Evolutionary conservation across 768 basidiomycete species (phyloP).

Genomic region (Naematelia encephala): DNA sequence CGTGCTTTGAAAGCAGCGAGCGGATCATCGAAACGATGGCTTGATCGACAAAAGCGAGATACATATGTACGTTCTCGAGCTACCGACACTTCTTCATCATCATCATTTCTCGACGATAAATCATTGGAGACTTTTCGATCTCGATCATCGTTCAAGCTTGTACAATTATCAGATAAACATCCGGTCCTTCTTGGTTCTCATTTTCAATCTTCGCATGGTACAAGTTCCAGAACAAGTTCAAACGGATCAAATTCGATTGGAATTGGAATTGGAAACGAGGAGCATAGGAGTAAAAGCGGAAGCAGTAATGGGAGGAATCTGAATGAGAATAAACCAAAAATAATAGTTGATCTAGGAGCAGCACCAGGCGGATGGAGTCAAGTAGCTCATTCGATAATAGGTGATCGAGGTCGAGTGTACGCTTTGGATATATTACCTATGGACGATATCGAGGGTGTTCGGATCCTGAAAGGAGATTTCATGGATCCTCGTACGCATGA

Average conservation of each 20-base stretch:
- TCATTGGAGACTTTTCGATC: conserved; percentile 61
- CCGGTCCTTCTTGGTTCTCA: conserved; percentile 59
- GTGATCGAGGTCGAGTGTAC: conserved; percentile 56
- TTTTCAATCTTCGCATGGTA: no score
- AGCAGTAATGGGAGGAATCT: conserved; percentile 1
- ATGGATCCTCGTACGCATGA: conserved; percentile 54
- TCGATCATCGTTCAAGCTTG: conserved; percentile 85
- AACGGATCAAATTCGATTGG: conserved; percentile 68
- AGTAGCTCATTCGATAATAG: background rate
- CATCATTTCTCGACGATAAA: background rate
- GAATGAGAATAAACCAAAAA: conserved; percentile 7
- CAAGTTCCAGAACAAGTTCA: no score
- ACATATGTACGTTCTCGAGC: conserved; percentile 49
- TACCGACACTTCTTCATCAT: background rate
- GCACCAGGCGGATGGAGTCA: background rate
- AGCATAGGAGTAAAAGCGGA: conserved; percentile 10
- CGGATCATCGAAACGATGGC: conserved; percentile 42
- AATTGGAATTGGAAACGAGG: no score
- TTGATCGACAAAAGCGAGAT: conserved; percentile 48
- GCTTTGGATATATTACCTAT: conserved; percentile 80
- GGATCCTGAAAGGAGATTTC: conserved; percentile 74
- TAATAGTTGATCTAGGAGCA: background rate
- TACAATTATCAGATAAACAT: conserved; percentile 67
- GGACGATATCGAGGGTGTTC: conserved; percentile 67
- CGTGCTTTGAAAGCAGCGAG: background rate